Percentiles rank a stretch among this genome's conserved stretches.
These are phyloP conservation scores for Thamnidium elegans DNA, from an alignment of 192 early-diverging fungal genomes.

Conservation along the genomic window DNA sequence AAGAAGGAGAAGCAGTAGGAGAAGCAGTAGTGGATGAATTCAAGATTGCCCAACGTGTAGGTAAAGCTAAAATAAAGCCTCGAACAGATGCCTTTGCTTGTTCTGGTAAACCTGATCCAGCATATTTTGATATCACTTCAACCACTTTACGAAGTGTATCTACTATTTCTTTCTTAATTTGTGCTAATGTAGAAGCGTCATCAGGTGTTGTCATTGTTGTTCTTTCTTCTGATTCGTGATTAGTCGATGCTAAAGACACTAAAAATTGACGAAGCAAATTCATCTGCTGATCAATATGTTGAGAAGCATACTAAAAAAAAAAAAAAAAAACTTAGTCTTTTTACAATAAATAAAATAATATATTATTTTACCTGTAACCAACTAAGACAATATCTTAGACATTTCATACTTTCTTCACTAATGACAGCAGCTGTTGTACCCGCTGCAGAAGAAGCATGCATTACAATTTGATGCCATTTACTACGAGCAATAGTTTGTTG, in stretches of 20 bases:
- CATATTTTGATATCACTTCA: conserved; percentile 83
- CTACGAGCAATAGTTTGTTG: conserved; percentile 29
- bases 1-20: background rate
- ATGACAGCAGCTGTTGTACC: conserved; percentile 74
- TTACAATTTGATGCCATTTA: conserved; percentile 63
- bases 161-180: conserved; percentile 79
- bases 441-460: conserved; percentile 56
- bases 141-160: conserved; percentile 83
- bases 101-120: conserved; percentile 77
- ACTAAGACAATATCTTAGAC: conserved; percentile 83
- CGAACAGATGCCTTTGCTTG: conserved; percentile 78
- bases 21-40: conserved; percentile 14
- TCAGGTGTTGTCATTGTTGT: conserved; percentile 19
- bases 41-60: conserved; percentile 67
- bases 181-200: conserved; percentile 42
- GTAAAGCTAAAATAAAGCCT: conserved; percentile 79
- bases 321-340: background rate
- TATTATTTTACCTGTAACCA: conserved; percentile 63
- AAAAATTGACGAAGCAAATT: conserved; percentile 56
- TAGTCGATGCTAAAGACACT: conserved; percentile 35
- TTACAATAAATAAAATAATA: background rate
- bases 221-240: background rate
- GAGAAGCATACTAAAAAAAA: conserved; percentile 63
- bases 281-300: conserved; percentile 70
- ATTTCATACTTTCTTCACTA: conserved; percentile 85